phyloP scores from a whole-genome alignment of 1,139 yeast species.

The Meyerozyma smithsonii region DNA sequence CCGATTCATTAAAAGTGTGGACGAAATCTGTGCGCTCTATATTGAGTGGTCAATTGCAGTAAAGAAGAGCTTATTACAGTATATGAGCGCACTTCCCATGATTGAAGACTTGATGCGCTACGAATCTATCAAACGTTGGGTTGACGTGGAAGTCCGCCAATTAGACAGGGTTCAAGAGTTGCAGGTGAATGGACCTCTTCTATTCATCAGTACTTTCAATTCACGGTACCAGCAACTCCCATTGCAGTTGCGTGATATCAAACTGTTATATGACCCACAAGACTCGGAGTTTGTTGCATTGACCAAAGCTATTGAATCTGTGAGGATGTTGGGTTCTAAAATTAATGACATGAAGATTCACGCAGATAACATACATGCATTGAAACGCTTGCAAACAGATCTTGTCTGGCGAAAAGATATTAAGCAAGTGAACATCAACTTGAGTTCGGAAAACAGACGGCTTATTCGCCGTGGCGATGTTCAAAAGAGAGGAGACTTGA shows the following conservation, averaged over 20 bases:
- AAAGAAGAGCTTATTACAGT: constrained; percentile 48
- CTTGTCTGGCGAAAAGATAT: constrained; percentile 43
- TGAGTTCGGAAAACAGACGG: constrained; percentile 53
- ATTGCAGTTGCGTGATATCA: constrained; percentile 59
- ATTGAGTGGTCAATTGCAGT: constrained; percentile 64
- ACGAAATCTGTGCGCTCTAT: constrained; percentile 57
- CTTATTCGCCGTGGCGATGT: constrained; percentile 60
- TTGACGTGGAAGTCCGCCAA: constrained; percentile 38
- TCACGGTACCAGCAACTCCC: constrained; percentile 72
- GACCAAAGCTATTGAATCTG: constrained; percentile 45
- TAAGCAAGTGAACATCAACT: constrained; percentile 42
- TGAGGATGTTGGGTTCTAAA: constrained; percentile 33
- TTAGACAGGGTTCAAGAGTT: constrained; percentile 40
- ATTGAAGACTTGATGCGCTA: constrained; percentile 26
- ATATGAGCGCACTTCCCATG: constrained; percentile 44
- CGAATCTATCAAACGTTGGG: constrained; percentile 49
- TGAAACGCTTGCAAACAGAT: constrained; percentile 44
- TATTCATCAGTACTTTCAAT: constrained; percentile 72
- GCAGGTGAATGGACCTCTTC: constrained; percentile 51
- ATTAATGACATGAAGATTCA: constrained; percentile 49
- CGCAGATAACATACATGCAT: constrained; percentile 50
- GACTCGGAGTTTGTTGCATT: constrained; percentile 55
- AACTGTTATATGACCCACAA: constrained; percentile 37
- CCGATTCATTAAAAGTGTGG: constrained; percentile 52
- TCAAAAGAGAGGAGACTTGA: constrained; percentile 57